Percentiles rank a stretch among this genome's conserved stretches.
Conservation (phyloP, 768 basidiomycete species). For the Leccinum olivaceopallidum region DNA sequence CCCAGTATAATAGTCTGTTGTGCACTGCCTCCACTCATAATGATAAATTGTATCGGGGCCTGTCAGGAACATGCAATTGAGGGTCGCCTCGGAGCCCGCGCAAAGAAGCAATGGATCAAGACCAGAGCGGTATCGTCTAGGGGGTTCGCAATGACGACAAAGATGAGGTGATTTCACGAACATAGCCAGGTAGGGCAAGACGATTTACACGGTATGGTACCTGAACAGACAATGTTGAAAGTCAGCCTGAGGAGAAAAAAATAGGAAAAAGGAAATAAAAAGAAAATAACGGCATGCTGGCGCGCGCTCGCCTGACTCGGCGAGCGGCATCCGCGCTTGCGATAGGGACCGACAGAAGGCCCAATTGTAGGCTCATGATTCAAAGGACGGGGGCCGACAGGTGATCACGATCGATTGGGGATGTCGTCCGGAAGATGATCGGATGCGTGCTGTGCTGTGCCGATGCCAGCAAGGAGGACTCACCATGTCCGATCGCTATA, state of each 20-base stretch:
- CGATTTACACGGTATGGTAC: conserved; percentile 17
- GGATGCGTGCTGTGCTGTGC: not conserved
- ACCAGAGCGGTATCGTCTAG: not conserved
- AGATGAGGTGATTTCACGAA: conserved; percentile 27
- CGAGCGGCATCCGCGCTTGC: conserved; percentile 3
- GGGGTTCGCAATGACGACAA: not conserved
- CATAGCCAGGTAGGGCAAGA: conserved; percentile 8
- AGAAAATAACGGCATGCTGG: conserved; percentile 13
- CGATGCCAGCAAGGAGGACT: not conserved
- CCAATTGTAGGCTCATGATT: conserved; percentile 2
- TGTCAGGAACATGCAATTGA: conserved; percentile 25
- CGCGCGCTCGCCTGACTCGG: conserved; percentile 2
- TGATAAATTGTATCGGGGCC: conserved; percentile 26
- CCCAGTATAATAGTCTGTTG: not conserved
- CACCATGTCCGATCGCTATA: not conserved
- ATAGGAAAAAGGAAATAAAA: not conserved
- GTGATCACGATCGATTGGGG: conserved; percentile 6
- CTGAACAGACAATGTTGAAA: conserved; percentile 10
- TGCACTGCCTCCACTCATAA: conserved; percentile 16
- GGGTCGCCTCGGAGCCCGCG: conserved; percentile 35
- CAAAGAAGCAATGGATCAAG: conserved; percentile 13
- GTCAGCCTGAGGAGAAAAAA: conserved; percentile 5
- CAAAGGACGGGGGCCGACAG: conserved; percentile 1
- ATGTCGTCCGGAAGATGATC: not conserved
- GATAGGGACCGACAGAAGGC: not conserved